phyloP scores from a whole-genome alignment of 768 basidiomycete species.

The Pulveroboletus sp. region DNA sequence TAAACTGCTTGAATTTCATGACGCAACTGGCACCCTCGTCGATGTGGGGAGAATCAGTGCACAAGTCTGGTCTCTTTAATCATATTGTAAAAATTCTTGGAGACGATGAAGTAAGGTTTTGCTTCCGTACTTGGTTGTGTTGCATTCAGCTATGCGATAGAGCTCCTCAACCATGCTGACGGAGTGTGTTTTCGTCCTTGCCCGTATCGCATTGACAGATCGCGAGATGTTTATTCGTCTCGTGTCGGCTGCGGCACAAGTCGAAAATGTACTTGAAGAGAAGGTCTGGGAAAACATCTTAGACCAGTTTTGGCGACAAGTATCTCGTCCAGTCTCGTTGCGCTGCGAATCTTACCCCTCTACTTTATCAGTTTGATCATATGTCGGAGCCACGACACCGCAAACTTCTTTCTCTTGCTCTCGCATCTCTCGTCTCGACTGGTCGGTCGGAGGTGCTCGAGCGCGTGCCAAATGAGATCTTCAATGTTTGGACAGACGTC shows the following conservation, averaged over 20 bases:
- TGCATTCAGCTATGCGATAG: constrained; percentile 19
- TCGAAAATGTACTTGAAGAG: constrained; percentile 44
- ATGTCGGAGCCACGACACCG: constrained; percentile 83
- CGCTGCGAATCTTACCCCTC: neutral
- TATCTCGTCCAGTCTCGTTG: constrained; percentile 30
- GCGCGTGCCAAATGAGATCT: constrained; percentile 68
- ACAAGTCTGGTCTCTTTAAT: constrained; percentile 68
- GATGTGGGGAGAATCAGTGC: constrained; percentile 70
- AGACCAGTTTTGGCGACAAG: constrained; percentile 81
- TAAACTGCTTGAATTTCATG: constrained; percentile 55
- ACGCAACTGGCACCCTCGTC: constrained; percentile 58
- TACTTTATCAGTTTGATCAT: constrained; percentile 67
- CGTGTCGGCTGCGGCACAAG: constrained; percentile 55
- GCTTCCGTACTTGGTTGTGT: neutral
- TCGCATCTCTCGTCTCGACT: constrained; percentile 72
- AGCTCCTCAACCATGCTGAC: constrained; percentile 40
- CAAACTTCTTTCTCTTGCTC: constrained; percentile 80
- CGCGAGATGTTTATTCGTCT: constrained; percentile 65
- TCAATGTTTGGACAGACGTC: constrained; percentile 86
- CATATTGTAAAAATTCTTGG: constrained; percentile 54
- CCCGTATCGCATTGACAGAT: constrained; percentile 68
- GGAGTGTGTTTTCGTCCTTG: constrained; percentile 68
- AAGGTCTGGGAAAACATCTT: constrained; percentile 62
- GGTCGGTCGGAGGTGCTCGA: constrained; percentile 68
- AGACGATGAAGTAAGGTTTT: constrained; percentile 57